A percentile compares a stretch with the other conserved stretches of the same genome.
phyloP scores from a whole-genome alignment of 768 basidiomycete genomes.

The Mycena amicta region DNA sequence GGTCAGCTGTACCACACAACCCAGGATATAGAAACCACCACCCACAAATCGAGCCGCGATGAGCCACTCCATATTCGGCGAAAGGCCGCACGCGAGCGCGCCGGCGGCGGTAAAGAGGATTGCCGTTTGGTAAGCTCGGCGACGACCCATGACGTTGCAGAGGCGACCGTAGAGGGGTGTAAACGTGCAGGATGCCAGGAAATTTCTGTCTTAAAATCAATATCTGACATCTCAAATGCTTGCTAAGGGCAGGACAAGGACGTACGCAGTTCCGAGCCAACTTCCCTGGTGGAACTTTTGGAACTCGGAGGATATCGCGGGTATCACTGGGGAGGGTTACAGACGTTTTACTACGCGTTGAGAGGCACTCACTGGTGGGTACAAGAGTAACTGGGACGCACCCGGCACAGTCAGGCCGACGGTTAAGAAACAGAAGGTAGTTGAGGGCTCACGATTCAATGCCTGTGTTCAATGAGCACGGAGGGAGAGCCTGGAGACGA shows the following conservation, averaged over 20 bases:
- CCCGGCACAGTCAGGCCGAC: neutral
- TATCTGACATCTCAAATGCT: neutral
- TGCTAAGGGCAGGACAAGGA: too few species aligned
- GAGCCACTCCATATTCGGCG: conserved; percentile 69
- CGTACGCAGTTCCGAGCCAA: conserved; percentile 81
- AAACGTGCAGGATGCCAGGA: conserved; percentile 80
- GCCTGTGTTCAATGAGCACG: conserved; percentile 2
- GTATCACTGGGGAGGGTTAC: conserved; percentile 53
- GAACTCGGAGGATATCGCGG: conserved; percentile 80
- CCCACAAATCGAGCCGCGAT: conserved; percentile 75
- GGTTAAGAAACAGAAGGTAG: neutral
- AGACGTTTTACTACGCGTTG: neutral
- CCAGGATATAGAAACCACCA: conserved; percentile 12
- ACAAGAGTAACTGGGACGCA: conserved; percentile 14
- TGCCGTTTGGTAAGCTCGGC: conserved; percentile 67
- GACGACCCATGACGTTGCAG: conserved; percentile 74
- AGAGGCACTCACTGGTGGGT: conserved; percentile 10
- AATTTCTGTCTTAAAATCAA: conserved; percentile 47
- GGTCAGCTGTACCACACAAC: neutral
- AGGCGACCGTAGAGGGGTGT: conserved; percentile 84
- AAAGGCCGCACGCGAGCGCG: conserved; percentile 67
- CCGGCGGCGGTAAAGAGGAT: conserved; percentile 63
- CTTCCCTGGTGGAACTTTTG: conserved; percentile 75
- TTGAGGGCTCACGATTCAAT: conserved; percentile 17
- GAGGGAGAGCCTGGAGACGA: neutral